Evolutionary conservation across 768 basidiomycete species (phyloP), one percentile per base, ranked within the genome.

Genomic region (Russula sp.): DNA sequence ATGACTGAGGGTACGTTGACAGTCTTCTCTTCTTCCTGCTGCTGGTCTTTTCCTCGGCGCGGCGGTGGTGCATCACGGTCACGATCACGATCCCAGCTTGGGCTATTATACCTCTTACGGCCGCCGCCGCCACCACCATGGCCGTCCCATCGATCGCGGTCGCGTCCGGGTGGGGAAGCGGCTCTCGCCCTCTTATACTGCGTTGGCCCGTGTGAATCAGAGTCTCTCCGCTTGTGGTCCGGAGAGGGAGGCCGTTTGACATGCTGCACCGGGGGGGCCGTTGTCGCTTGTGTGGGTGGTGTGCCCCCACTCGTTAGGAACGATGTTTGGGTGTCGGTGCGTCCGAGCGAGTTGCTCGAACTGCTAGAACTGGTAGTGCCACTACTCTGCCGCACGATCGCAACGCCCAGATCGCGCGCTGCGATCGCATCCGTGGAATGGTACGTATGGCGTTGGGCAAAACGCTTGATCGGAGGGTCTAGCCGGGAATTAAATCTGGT

Each of bases 391-490:
- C 70, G 67, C 49, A 75, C 79, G 67, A 82, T 74, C 3, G 87
- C 83, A 65, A 91, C 87, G 6, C 96, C 96, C 20, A 97, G 83
- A 70, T 98, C 96, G 42, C 87, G 84, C 14, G 84, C 79, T 2
- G 94, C 91, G 63, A 98, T 95, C 20, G 91, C 88, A 69, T 98
- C 95, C 32, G 87, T 86, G 38, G 85, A 86, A 32, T 86, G 80
- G 72, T 93, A 93, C 32, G 81, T 85, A 70, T 92, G 89, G 45
- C 92, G 80, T 69, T 93, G 88, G 0, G 93, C 93, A 63, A 97
- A 90, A 0, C 88, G 88, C 68, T 96, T 93, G 72, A 97, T 90
- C 0, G 92, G 84, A 0, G 91, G 86, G 68, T 94, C 95, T 97
- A 68, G 2, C 7, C 53, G 35, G n/a, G 3, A 29, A n/a, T 49